Evolutionary conservation across 2,329 filamentous ascomycete species (phyloP), one percentile per base, ranked within the genome.

Genomic region (Curvularia hawaiiensis): DNA sequence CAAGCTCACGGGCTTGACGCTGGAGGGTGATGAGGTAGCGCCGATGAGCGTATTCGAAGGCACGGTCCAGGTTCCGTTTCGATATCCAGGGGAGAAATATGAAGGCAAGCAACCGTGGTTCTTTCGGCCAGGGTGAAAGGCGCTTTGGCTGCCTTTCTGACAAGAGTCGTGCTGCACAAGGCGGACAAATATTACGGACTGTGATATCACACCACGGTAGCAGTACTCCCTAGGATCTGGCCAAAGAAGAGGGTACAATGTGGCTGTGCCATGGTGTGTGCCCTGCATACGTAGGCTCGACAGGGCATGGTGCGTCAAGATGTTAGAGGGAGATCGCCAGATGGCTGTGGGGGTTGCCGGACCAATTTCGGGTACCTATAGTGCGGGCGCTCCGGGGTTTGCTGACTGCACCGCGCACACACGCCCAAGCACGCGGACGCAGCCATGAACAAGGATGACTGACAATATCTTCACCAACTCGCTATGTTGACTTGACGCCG

Each of bases 1-100:
- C 31, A 62, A 58, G 59, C 31, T 70, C 28, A 49, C 58, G 20
- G 54, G 38, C 2, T 33, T 68, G 38, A 40, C 52, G 12, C 28
- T 60, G 41, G 33, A 28, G 9, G 45, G 58, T 16, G 62, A 54
- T 4, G 61, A 61, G 30, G 62, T 68, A 44, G 68, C 72, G 56
- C 74, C 75, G 6, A 78, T 80, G 71, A 73, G 77, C 5, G 77
- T 82, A 11, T 90, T 91, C 70, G 71, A 80, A 30, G 79, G 76
- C 10, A 76, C 75, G 8, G 75, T 90, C 31, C 87, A 88, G 35
- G 79, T 90, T 20, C 89, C 89, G 1, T 89, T 91, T 79, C 70
- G 80, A 66, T 76, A 82, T 60, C 89, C 89, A 12, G 85, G 83
- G 16, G 76, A 79, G 51, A 67, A 65, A 53, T 87, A 87, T 68